Evolutionary conservation across 305 asterid genomes (phyloP), one percentile per base, ranked within the genome.

Genomic region (Fraxinus velutina): DNA sequence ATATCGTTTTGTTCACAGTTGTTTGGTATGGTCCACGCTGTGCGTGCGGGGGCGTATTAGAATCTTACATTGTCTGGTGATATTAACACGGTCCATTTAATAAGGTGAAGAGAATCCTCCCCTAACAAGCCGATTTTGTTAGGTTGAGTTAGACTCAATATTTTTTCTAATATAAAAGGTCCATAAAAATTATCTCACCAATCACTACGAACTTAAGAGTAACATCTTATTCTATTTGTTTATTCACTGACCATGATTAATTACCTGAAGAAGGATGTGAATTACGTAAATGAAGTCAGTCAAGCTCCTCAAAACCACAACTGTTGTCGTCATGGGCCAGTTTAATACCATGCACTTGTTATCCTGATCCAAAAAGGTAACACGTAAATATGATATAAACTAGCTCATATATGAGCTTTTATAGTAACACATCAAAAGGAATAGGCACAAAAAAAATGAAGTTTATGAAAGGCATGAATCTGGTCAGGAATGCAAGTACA

Each of bases 231-330:
- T 10, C 73, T 62, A 8, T 62, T 66, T 66, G 34, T 66, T 9
- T 66, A 66, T n/a, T 2, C 33, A 19, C 33, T 2, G n/a, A 10
- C 73, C 73, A 24, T 27, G 68, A 66, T 32, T 3, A 66, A 19
- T 22, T 62, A 94, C 98, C 98, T 94, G 98, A 88, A 94, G 97
- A 81, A 94, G 88, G 52, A 94, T 93, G 87, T 94, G 97, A 30
- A 92, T 75, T 34, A 93, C 85, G 85, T 90, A 94, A 39, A 92
- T 80, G 78, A 93, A 88, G 89, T 94, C 98, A 19, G 97, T 88
- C 78, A 89, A 68, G 89, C 96, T 93, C 89, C 98, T 89, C 84
- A 92, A 85, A 85, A 78, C 85, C 74, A 92, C 87, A 64, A 92
- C n/a, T 50, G 95, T 73, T 34, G 86, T 91, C 71, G 94, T 87